Conservation (phyloP, 2,329 filamentous ascomycete genomes). For the Monosporascus sp. region DNA sequence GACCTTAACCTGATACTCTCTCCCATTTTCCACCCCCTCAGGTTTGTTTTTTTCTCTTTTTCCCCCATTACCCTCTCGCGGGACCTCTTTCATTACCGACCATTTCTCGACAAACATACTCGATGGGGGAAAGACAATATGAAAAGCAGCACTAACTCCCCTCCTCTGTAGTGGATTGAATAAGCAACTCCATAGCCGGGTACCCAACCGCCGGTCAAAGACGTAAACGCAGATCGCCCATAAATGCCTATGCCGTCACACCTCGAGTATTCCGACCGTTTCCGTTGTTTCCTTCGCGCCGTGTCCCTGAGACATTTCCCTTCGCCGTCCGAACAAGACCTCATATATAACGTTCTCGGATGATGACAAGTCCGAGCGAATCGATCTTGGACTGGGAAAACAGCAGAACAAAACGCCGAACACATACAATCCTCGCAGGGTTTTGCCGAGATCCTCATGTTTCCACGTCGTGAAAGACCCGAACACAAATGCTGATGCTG, state of each 20-base stretch:
- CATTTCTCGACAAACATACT: background rate
- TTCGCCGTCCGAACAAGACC: background rate
- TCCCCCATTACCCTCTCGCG: background rate
- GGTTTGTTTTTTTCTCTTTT: background rate
- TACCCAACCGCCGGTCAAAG: background rate
- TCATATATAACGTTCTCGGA: background rate
- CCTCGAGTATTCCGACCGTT: background rate
- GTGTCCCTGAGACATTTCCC: background rate
- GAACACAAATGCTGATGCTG: slow-evolving; percentile 32
- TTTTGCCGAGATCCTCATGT: slow-evolving; percentile 15
- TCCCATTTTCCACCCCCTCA: background rate
- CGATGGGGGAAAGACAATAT: background rate
- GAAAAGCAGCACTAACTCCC: background rate
- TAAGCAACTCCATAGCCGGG: background rate
- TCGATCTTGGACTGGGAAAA: background rate
- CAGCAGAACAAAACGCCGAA: slow-evolving; percentile 14
- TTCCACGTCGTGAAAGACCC: slow-evolving; percentile 27
- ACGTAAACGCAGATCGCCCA: background rate
- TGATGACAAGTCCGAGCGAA: background rate
- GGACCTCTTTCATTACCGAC: background rate
- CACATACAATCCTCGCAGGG: slow-evolving; percentile 11
- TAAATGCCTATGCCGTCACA: background rate
- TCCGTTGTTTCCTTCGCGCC: background rate
- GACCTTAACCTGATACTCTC: background rate
- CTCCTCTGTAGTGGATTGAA: background rate